Evolutionary conservation across 768 basidiomycete species (phyloP).

Genomic region (Boletus reticuloceps): DNA sequence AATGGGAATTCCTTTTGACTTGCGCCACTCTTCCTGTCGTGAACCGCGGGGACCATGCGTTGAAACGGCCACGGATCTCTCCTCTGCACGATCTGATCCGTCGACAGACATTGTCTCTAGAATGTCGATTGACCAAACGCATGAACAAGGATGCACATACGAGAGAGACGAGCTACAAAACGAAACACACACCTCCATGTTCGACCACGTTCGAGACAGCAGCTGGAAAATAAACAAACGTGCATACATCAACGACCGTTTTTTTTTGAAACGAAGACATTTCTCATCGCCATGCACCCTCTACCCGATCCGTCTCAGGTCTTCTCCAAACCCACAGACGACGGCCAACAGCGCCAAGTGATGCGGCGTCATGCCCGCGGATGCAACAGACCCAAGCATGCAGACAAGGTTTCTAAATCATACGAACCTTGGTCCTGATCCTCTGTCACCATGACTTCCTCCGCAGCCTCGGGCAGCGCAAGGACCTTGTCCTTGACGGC

Average conservation of each 20-base stretch:
- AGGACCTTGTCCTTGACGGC: constrained; percentile 38
- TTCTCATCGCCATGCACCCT: not conserved
- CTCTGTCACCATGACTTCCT: constrained; percentile 35
- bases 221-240: constrained; percentile 11
- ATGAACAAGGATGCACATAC: constrained; percentile 6
- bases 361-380: constrained; percentile 36
- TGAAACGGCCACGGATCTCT: constrained; percentile 48
- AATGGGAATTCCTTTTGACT: constrained; percentile 69
- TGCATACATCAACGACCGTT: constrained; percentile 14
- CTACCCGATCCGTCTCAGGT: not conserved
- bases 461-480: constrained; percentile 20
- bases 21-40: constrained; percentile 78
- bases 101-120: constrained; percentile 59
- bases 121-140: not conserved
- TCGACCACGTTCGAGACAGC: constrained; percentile 6
- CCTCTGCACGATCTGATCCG: constrained; percentile 19
- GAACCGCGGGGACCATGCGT: constrained; percentile 81
- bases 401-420: constrained; percentile 21
- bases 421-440: constrained; percentile 57
- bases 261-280: not conserved
- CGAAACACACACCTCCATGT: constrained; percentile 24
- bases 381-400: constrained; percentile 58
- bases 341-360: constrained; percentile 36
- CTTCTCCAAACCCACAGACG: not conserved
- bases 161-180: not conserved